These are phyloP conservation scores for Neurospora sp. DNA, from an alignment of 495 filamentous ascomycete genomes.

Conservation along the genomic window DNA sequence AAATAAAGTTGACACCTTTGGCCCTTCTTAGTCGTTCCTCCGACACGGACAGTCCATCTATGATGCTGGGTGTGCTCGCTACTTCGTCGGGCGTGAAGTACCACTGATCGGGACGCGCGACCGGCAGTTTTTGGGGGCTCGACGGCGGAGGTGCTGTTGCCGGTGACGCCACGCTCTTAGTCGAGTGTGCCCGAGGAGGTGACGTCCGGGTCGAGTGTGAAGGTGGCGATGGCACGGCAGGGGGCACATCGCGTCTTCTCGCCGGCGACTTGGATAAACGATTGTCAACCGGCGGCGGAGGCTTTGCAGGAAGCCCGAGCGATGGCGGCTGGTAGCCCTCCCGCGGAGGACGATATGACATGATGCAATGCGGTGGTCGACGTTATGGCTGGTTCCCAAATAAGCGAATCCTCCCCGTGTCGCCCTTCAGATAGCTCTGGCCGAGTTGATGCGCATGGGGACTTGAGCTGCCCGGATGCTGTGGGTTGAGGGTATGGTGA, in stretches of 20 bases:
- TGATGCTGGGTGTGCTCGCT: conserved; percentile 65
- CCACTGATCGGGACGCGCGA: conserved; percentile 57
- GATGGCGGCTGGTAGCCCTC: conserved; percentile 35
- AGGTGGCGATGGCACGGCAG: conserved; percentile 43
- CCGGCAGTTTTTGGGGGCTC: conserved; percentile 20
- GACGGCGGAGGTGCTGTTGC: conserved; percentile 11
- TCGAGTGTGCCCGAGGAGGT: conserved; percentile 37
- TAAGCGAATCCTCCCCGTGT: conserved; percentile 11
- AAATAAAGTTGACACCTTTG: conserved; percentile 94
- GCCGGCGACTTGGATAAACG: conserved; percentile 34
- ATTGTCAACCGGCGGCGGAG: conserved; percentile 23
- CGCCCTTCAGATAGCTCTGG: conserved; percentile 7
- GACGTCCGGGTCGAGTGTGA: conserved; percentile 37
- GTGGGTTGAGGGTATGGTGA: neutral
- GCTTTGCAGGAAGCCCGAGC: conserved; percentile 24
- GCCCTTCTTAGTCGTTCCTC: conserved; percentile 68
- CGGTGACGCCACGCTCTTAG: conserved; percentile 30
- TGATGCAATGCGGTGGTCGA: conserved; percentile 12
- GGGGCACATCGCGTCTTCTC: conserved; percentile 40
- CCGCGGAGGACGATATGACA: conserved; percentile 43
- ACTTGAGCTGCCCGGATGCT: neutral
- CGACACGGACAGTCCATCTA: conserved; percentile 66
- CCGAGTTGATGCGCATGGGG: conserved; percentile 4
- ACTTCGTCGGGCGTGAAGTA: conserved; percentile 80
- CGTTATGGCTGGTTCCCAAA: neutral